Percentiles rank a stretch among this genome's conserved stretches.
Conservation (phyloP, 2,329 filamentous ascomycete species). For the Aspergillus piperis region DNA sequence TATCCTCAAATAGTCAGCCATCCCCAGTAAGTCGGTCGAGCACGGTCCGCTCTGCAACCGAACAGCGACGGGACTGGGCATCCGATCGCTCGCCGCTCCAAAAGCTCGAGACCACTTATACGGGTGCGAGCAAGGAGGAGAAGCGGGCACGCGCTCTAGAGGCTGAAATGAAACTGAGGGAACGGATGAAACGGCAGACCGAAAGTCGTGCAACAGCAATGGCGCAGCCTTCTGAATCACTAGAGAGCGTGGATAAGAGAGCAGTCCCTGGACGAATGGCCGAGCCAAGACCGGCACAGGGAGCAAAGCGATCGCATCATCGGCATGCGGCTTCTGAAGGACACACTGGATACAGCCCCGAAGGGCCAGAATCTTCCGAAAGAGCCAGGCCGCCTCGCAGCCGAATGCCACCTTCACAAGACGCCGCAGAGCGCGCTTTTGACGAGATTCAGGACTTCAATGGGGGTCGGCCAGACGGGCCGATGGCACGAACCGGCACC, state of each 20-base stretch:
- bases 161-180: constrained; percentile 72
- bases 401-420: constrained; percentile 23
- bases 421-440: constrained; percentile 18
- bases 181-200: constrained; percentile 46
- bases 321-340: constrained; percentile 14
- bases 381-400: constrained; percentile 14
- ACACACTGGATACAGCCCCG: constrained; percentile 15
- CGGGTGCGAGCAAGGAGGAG: constrained; percentile 93
- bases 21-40: constrained; percentile 35
- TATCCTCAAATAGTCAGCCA: constrained; percentile 21
- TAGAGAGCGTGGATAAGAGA: background rate
- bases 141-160: constrained; percentile 82
- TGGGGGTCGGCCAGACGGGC: background rate
- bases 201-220: constrained; percentile 13
- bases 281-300: constrained; percentile 17
- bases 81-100: constrained; percentile 87
- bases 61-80: constrained; percentile 59
- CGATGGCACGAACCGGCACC: constrained; percentile 20
- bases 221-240: background rate
- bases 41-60: constrained; percentile 31
- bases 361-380: constrained; percentile 11
- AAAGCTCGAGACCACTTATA: constrained; percentile 85
- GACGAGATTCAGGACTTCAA: constrained; percentile 26
- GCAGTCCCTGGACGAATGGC: background rate
- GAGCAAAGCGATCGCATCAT: constrained; percentile 20